Evolutionary conservation across 768 basidiomycete genomes (phyloP), one percentile per base, ranked within the genome.

Genomic region (Suillus discolor): DNA sequence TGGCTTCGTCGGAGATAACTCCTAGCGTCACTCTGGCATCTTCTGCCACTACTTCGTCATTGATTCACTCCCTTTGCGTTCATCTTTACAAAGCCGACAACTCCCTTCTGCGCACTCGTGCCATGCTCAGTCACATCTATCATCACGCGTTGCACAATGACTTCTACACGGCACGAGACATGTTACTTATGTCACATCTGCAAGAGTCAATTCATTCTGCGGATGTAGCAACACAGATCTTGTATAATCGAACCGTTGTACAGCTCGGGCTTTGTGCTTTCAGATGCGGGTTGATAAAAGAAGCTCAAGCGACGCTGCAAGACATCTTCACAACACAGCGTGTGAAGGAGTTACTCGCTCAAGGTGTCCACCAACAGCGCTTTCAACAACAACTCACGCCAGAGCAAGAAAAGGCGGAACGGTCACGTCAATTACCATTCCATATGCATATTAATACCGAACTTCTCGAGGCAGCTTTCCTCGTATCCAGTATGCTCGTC

Each of bases 401-500:
- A 2, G 97, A 99, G 77, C 97, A 99, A 79, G 97, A 99, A 77
- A 93, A 96, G 74, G 89, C 96, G 3, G 97, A 99, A 77, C 93
- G 96, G 70, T 91, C 95, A 69, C 87, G 97, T 41, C 94, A 98
- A 71, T 84, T 99, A 28, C 97, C 97, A 36, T 99, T 99, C 90
- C 97, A 99, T 78, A 93, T 99, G 92, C 97, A 99, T 79, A 96
- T 99, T 79, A 99, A 99, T 81, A 94, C 97, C 16, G 97, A 99
- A 78, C 84, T 99, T 11, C 83, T 99, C 63, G 97, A 99, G 78
- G 96, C 96, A 23, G 97, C 95, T 1, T 99, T 99, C 83, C 85
- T 99, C 51, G 96, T 97, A 20, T 96, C 94, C 18, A 98, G 96
- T 80, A 99, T 99, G 97, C 85, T 99, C 44, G 91, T 98, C 45